Conservation (phyloP, 2,329 filamentous ascomycete species). For the Chrysosporium queenslandicum region DNA sequence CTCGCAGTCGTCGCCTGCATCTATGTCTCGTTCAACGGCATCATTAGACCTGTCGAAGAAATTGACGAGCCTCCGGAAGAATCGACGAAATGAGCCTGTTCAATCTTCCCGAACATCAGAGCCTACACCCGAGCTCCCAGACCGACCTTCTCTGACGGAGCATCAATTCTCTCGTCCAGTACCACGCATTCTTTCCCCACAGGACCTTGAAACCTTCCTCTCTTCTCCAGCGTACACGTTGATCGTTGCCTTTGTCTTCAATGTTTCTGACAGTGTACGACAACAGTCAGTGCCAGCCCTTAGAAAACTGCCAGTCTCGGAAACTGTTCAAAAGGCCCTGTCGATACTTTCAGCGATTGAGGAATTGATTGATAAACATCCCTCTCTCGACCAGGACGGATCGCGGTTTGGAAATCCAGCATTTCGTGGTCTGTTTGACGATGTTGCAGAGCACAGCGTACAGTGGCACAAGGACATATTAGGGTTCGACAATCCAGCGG, state of each 20-base stretch:
- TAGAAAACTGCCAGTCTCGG: conserved; percentile 42
- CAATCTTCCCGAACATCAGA: conserved; percentile 43
- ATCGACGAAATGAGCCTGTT: conserved; percentile 26
- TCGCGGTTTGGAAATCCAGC: conserved; percentile 91
- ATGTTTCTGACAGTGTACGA: conserved; percentile 69
- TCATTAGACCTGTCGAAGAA: conserved; percentile 33
- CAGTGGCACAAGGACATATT: conserved; percentile 36
- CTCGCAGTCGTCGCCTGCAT: conserved; percentile 14
- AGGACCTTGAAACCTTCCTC: conserved; percentile 74
- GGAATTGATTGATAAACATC: conserved; percentile 55
- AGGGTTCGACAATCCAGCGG: conserved; percentile 33
- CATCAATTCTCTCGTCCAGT: conserved; percentile 57
- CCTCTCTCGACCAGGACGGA: conserved; percentile 74
- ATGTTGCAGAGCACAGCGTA: conserved; percentile 32
- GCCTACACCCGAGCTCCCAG: conserved; percentile 61
- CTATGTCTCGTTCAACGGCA: conserved; percentile 15
- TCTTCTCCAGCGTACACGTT: conserved; percentile 65
- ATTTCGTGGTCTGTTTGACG: conserved; percentile 68
- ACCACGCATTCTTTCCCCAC: conserved; percentile 67
- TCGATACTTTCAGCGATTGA: conserved; percentile 61
- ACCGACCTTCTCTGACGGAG: conserved; percentile 52
- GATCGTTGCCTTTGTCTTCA: conserved; percentile 75
- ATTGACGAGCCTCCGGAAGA: conserved; percentile 28
- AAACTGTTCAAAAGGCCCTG: conserved; percentile 52
- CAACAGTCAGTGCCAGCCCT: conserved; percentile 56